Evolutionary conservation across 352 stramenopile species (phyloP), one percentile per base, ranked within the genome.

Genomic region (Chrysophaeum taylorii): DNA sequence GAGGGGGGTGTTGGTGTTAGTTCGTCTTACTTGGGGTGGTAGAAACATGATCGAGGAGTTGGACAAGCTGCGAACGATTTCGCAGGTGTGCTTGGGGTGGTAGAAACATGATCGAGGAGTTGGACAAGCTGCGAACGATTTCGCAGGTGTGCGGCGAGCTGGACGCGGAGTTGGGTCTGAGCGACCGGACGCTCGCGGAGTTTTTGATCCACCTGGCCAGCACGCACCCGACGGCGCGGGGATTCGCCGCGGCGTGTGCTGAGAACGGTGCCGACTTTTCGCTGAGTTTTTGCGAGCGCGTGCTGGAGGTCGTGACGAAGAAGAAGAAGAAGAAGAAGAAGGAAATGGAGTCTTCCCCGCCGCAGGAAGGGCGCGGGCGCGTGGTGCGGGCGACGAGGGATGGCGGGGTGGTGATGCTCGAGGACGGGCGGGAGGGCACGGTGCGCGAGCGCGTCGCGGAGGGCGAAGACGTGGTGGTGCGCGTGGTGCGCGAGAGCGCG

Each of bases 171-270:
- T 79, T 98, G 64, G 90, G 91, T 42, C 88, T 98, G 78, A 91
- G 88, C 69, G 94, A 98, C 79, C 93, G 95, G 75, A 98, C 92
- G 39, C 82, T 98, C 62, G 87, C 93, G 15, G 93, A 98, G 84
- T 98, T 97, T 71, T 84, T 97, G 38, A 94, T 89, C 54, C 67
- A 91, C 77, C 70, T 93, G 70, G 76, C 75, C 53, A 79, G 87
- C 66, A 79, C 68, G 29, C 69, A 82, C 4, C 70, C 84, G 18
- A 83, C 83, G 41, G 69, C 70, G 0, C 69, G 79, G 54, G 31
- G 41, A 0, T 78, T 86, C 35, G 53, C 70, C 16, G 64, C 70
- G n/a, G 72, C 72, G 33, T 74, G 86, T 35, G 50, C 70, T 18
- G 64, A 76, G 69, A 86, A 87, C 69, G 81, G 81, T 23, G 79